A percentile compares a stretch with the other conserved stretches of the same genome.
Evolutionary conservation across 176 grass and related monocot species (phyloP).

Genomic region (Phragmites australis): DNA sequence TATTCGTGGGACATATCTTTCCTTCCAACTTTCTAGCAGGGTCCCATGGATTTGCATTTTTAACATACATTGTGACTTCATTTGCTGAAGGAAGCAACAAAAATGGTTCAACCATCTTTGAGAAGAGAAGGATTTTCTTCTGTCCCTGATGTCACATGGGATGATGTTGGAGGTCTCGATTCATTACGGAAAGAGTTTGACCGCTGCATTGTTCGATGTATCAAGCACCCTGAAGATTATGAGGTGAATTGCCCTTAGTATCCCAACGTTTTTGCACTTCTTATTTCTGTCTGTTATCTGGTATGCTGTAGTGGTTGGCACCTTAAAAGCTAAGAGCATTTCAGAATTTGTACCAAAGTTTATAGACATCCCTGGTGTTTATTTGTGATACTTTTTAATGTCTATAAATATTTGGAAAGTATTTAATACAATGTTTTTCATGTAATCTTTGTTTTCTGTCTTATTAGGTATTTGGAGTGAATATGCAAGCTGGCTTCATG

Average conservation of each 20-base stretch:
- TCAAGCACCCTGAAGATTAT: conserved; percentile 84
- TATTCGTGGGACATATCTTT: neutral
- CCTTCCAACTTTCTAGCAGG: neutral
- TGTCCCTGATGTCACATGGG: conserved; percentile 91
- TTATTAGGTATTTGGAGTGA: conserved; percentile 74
- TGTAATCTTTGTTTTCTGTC: conserved; percentile 21
- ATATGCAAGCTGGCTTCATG: conserved; percentile 83
- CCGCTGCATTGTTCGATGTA: conserved; percentile 71
- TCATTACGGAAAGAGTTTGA: conserved; percentile 82
- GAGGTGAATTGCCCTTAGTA: conserved; percentile 55
- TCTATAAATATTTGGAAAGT: neutral
- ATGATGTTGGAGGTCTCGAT: conserved; percentile 91
- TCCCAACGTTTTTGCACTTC: neutral
- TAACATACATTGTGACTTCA: conserved; percentile 1
- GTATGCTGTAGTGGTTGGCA: neutral
- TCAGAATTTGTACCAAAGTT: neutral
- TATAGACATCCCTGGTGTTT: neutral
- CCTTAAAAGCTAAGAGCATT: neutral
- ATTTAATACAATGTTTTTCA: conserved; percentile 4
- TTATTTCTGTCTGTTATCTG: neutral
- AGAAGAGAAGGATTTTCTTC: conserved; percentile 99
- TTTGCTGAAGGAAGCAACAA: conserved; percentile 67
- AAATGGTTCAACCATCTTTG: conserved; percentile 92
- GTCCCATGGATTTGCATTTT: conserved; percentile 2
- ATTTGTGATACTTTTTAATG: neutral